Conservation (phyloP, 257 asterid genomes). For the Salvia miltiorrhiza region DNA sequence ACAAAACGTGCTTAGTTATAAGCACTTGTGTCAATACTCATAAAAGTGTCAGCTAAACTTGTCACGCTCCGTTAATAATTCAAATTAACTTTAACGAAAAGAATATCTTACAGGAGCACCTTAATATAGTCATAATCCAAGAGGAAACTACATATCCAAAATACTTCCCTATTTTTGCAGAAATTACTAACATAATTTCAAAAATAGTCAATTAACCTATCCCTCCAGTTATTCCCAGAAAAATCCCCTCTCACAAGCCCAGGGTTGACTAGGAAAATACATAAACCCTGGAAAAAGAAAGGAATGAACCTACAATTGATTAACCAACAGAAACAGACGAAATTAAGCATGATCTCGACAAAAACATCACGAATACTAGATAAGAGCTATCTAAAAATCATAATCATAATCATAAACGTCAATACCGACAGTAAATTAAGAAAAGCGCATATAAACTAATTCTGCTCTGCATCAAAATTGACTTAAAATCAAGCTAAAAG, state of each 20-base stretch:
- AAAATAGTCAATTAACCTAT: background rate
- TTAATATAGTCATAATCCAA: background rate
- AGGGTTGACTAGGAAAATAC: background rate
- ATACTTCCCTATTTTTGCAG: background rate
- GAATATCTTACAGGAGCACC: background rate
- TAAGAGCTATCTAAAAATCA: background rate
- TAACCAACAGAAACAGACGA: slow-evolving; percentile 11
- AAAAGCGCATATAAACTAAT: background rate
- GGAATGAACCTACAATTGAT: background rate
- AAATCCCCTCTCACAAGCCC: background rate
- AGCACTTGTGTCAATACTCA: background rate
- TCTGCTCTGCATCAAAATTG: background rate
- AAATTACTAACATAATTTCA: background rate
- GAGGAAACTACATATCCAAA: background rate
- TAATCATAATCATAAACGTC: background rate
- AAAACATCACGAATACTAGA: background rate
- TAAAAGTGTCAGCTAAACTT: background rate
- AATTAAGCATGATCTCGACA: slow-evolving; percentile 10
- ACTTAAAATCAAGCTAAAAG: background rate
- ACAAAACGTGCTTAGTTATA: background rate
- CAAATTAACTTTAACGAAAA: background rate
- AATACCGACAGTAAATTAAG: background rate
- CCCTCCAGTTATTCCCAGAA: background rate
- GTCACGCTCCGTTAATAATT: background rate
- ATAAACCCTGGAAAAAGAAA: background rate